Base-by-base conservation (phyloP, 2,329 filamentous ascomycete species). In the Tolypocladium capitatum region DNA sequence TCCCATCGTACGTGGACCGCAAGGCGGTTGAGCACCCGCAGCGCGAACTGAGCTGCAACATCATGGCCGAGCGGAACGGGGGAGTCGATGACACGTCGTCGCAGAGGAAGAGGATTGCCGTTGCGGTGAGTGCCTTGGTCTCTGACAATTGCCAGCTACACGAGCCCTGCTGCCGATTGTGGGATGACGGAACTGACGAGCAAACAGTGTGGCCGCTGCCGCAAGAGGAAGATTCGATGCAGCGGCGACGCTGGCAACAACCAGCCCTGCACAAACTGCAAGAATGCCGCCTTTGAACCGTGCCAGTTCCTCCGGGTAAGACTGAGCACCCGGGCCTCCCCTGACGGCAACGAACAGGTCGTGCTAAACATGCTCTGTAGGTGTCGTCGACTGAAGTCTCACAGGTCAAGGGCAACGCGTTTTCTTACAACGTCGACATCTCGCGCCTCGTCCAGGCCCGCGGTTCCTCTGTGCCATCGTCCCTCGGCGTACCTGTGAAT, bases 221-320 rank as follows among this genome's bases (percentile, higher is more conserved):
- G 91, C 51, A 90, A 91, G 68, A 80, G 91, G 50, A 97, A 97
- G 72, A 97, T 97, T 58, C 84, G 87, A 56, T 97, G 91, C 69
- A 94, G 86, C 59, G 91, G 91, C 40, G 88, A 95, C 61, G 73
- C 76, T 32, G 85, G 84, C 31, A 79, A 83, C 58, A 84, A 84
- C n/a, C 68, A 72, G 35, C 81, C 83, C n/a, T 97, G 91, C 65
- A 72, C 76, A 11, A 94, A 90, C 63, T 97, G 91, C 70, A 84
- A 80, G 58, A 80, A 73, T 51, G 83, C 90, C 46, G 84, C 84
- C 13, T 70, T 76, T 27, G 77, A 82, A 21, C 70, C 74, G 6
- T 96, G 91, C 62, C 78, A 83, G 49, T 96, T 94, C 60, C 71
- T 94, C 53, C 77, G 91, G 65, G 91, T 94, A 73, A 60, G 66